Evolutionary conservation across 805 yeast species (phyloP).

Genomic region (Phaffomyces antillensis): DNA sequence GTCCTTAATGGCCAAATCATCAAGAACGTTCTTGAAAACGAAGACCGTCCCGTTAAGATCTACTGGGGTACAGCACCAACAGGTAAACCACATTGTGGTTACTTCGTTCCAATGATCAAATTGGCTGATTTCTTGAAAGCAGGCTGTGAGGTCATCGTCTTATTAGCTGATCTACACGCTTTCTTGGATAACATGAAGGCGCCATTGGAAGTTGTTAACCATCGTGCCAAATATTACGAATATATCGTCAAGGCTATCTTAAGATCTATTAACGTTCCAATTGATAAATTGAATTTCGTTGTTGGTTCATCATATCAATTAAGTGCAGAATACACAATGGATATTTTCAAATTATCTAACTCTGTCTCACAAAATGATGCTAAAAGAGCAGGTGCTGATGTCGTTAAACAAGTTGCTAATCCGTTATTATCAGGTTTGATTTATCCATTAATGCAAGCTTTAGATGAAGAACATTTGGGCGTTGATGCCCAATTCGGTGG

Average conservation of each 20-base stretch:
- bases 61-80: constrained; percentile 99
- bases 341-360: constrained; percentile 79
- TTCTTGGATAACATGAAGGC: constrained; percentile 98
- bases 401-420: constrained; percentile 93
- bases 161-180: constrained; percentile 94
- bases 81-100: constrained; percentile 97
- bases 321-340: constrained; percentile 73
- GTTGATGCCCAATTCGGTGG: constrained; percentile 98
- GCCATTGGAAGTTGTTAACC: constrained; percentile 80
- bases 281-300: constrained; percentile 77
- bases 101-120: constrained; percentile 96
- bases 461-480: constrained; percentile 85
- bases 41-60: constrained; percentile 66
- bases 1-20: constrained; percentile 61
- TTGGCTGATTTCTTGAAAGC: constrained; percentile 92
- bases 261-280: constrained; percentile 81
- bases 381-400: constrained; percentile 99
- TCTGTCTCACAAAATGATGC: constrained; percentile 91
- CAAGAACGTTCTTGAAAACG: constrained; percentile 55
- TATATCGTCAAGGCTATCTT: constrained; percentile 76
- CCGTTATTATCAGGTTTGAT: constrained; percentile 91
- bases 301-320: constrained; percentile 89
- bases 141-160: constrained; percentile 88
- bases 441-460: constrained; percentile 97
- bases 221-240: constrained; percentile 90